These are phyloP conservation scores for Madurella mycetomatis DNA, from an alignment of 2,329 filamentous ascomycete species.

Conservation along the genomic window DNA sequence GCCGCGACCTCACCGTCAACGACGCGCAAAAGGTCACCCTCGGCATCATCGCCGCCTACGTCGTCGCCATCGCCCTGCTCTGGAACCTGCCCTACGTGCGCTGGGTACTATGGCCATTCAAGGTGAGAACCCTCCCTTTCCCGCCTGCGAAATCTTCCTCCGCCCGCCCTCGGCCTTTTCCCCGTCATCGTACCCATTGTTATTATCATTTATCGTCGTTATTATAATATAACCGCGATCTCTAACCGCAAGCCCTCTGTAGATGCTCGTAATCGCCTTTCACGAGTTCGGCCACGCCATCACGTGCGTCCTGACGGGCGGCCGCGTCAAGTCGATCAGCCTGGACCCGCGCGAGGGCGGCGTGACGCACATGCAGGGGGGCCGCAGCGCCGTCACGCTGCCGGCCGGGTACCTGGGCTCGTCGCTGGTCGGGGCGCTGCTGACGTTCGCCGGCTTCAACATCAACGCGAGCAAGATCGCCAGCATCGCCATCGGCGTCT, in stretches of 20 bases:
- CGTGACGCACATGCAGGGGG: constrained; percentile 72
- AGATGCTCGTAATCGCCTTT: constrained; percentile 82
- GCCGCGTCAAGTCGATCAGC: constrained; percentile 67
- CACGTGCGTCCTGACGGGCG: constrained; percentile 67
- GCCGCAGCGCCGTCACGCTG: constrained; percentile 64
- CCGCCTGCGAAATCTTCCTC: no score
- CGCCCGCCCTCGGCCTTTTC: no score
- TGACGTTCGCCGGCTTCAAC: constrained; percentile 77
- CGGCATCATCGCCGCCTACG: constrained; percentile 60
- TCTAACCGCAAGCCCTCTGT: background rate
- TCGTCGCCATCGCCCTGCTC: constrained; percentile 68
- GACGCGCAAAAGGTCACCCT: constrained; percentile 67
- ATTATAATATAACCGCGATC: background rate
- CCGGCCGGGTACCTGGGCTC: constrained; percentile 76
- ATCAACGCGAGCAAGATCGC: constrained; percentile 78
- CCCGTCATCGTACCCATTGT: background rate
- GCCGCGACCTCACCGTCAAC: constrained; percentile 56
- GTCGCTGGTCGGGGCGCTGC: constrained; percentile 68
- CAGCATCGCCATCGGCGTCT: constrained; percentile 66
- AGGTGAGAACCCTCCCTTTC: constrained; percentile 44
- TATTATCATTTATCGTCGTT: background rate
- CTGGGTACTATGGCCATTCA: constrained; percentile 75
- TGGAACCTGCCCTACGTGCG: constrained; percentile 78
- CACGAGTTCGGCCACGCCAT: constrained; percentile 77
- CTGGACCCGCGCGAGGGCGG: constrained; percentile 73